Evolutionary conservation across 805 yeast genomes (phyloP), one percentile per base, ranked within the genome.

Genomic region (Ogataea nakhonphanomensis): DNA sequence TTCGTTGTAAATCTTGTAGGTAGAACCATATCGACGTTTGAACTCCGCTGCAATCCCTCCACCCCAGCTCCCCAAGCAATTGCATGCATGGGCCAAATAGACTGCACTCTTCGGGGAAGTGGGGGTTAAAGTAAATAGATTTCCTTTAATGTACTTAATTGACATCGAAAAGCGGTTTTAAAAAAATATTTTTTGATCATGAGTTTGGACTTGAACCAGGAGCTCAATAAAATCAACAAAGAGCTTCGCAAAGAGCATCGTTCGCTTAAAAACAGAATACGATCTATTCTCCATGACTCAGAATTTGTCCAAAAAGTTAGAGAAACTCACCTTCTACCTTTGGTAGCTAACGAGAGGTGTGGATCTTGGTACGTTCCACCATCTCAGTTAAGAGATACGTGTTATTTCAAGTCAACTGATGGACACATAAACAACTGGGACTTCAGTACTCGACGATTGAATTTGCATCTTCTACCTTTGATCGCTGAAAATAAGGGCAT

Each of bases 341-440:
- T 77, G 7, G 58, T 80, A 2, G 84, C 95, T 5, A 89, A 89
- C 58, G 91, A 84, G 57, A 64, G 96, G 37, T 88, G 96, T 60
- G 96, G 96, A 0, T 55, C 76, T 10, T 89, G 96, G 96, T 89
- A 89, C 51, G 76, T 81, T 3, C 67, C 74, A 0, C 79, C 84
- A 0, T 40, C 45, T 0, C 33, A 49, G 0, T 65, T 61, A 17
- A 31, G 39, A 0, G 77, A 73, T 4, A 69, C 81, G 0, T 75
- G 81, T 12, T 88, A 89, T 54, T 89, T 89, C 65, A 89, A 89
- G 55, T 84, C 95, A 20, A 89, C 96, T 0, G 96, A 89, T 62
- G 97, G 97, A 0, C 97, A 89, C 54, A 79, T 78, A 0, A 73
- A 74, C 39, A 80, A 85, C 48, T 89, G 96, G 96, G 71, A 73